Base-by-base conservation (phyloP, 345 rosid genomes). In the Brassica incana region DNA sequence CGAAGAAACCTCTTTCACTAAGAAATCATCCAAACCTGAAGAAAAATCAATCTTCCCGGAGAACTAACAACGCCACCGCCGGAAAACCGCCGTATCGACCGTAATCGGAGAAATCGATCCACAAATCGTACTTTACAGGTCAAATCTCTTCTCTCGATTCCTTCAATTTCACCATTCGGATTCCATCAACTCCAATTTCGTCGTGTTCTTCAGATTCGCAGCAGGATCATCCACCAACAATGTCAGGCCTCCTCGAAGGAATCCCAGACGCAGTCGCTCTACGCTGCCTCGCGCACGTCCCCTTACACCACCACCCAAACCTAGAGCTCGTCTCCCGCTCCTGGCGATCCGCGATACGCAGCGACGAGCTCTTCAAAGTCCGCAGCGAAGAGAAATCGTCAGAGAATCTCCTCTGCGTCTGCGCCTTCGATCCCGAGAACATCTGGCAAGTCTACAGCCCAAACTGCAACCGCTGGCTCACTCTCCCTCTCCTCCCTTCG, bases 361-460 rank as follows among this genome's bases (percentile, higher is more conserved):
- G 98, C 76, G 35, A 80, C 59, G 98, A 95, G 73, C 89, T 95
- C 11, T 91, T 89, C 75, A 85, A 77, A 73, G 96, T 91, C 80
- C 89, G 99, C 0, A 81, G 86, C 66, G 98, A 92, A 79, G 85
- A 91, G 43, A 86, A 88, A 43, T 87, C 98, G 3, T 72, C 86
- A 0, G 94, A 95, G 84, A 84, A 91, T 65, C 84, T 92, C 8
- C 85, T 95, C 36, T 95, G 97, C 8, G 96, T 92, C 5, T 90
- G 90, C 10, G 92, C 99, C 62, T 95, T 88, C 59, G 97, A 95
- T 54, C 99, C 97, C 16, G 97, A 95, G 88, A 95, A 95, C 80
- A 67, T 84, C 8, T 95, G 99, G 99, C 98, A 95, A 83, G 90
- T 95, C 71, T 92, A 95, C 83, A 97, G 92, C 63, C 96, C 97